Base-by-base conservation (phyloP, 176 grass and related monocot species). In the Areca catechu region DNA sequence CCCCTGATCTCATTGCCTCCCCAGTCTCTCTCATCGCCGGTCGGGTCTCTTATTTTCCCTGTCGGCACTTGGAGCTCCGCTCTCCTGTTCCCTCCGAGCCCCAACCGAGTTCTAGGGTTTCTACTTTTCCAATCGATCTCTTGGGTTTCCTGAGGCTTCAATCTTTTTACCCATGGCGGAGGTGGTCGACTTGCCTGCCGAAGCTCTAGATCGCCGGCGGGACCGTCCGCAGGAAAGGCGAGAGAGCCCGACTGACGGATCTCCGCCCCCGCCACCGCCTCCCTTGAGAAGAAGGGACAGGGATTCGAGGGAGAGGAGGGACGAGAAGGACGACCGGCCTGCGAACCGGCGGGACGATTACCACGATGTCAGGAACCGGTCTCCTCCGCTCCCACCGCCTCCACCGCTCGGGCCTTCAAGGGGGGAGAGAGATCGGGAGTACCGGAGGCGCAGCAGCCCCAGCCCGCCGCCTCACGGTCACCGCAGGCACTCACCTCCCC, bases 171-270 rank as follows among this genome's bases (percentile, higher is more conserved):
- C 74, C 61, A 98, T 98, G 93, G 87, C 93, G 28, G 87, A 98
- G 48, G 93, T 92, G 52, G 54, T 90, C 7, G 93, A 98, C 58
- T 69, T 76, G 61, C 49, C 76, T 73, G 61, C 75, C 69, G 93
- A 89, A 22, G 75, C 78, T 61, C 24, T 73, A 52, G 58, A 61
- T 69, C 78, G 19, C 65, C 79, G 71, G 76, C 74, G 56, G 61
- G 71, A 24, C 67, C 71, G 16, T 60, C 72, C 19, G 67, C 27
- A 55, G 0, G 77, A 80, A n/a, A 54, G 66, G 1, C 74, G 70
- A 1, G 92, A 83, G 19, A 87, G 87, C 58, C 80, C 81, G 16
- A 78, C 74, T 5, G 81, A 64, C 47, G 74, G 69, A 6, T 72
- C 92, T 7, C 74, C 52, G 16, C 64, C 78, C 2, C 64, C 82